phyloP scores from a whole-genome alignment of 2,329 filamentous ascomycete genomes.

The Moelleriella libera region DNA sequence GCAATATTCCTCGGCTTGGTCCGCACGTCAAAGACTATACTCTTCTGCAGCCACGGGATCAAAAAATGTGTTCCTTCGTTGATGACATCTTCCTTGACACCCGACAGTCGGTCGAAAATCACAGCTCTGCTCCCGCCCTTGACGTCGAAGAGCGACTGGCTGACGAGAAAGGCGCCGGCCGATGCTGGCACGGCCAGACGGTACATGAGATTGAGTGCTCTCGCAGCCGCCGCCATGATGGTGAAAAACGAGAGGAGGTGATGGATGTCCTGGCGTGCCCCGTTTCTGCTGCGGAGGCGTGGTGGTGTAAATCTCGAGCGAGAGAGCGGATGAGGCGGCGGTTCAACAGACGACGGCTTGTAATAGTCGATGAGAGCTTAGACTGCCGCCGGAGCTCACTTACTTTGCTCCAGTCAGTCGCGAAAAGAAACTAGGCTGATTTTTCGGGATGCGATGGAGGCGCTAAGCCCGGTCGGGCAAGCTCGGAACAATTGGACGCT shows the following conservation, averaged over 20 bases:
- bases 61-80: slow-evolving; percentile 97
- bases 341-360: no score
- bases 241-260: no score
- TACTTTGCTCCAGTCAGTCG: no score
- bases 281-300: neutral
- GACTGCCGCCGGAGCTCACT: neutral
- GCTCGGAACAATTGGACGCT: slow-evolving; percentile 12
- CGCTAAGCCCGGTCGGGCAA: slow-evolving; percentile 21
- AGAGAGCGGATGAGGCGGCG: no score
- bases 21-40: slow-evolving; percentile 90
- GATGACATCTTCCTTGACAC: slow-evolving; percentile 84
- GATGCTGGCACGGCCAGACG: slow-evolving; percentile 60
- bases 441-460: slow-evolving; percentile 7
- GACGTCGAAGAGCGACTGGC: slow-evolving; percentile 89
- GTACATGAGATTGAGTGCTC: slow-evolving; percentile 47
- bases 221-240: slow-evolving; percentile 37
- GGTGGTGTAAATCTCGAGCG: neutral
- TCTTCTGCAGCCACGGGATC: slow-evolving; percentile 87
- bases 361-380: neutral
- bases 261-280: no score
- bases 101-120: slow-evolving; percentile 88
- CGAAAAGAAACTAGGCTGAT: slow-evolving; percentile 4
- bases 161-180: slow-evolving; percentile 50
- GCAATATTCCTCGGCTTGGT: slow-evolving; percentile 96
- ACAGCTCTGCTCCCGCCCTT: slow-evolving; percentile 88